Conservation (phyloP, 257 asterid genomes). For the Solanum habrochaites region DNA sequence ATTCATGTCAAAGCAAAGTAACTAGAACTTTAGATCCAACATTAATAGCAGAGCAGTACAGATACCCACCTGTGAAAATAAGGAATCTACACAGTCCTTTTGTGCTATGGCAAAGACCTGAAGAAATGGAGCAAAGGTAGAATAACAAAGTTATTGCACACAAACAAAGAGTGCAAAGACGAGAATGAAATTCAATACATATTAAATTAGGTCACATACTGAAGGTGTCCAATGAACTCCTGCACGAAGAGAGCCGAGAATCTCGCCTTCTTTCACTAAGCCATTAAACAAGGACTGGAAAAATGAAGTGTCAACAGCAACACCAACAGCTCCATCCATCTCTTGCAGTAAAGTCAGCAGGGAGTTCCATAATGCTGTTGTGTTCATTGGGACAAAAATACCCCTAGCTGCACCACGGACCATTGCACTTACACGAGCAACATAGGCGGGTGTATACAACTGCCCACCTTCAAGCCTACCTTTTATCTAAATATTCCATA, state of each 20-base stretch:
- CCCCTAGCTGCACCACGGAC: constrained; percentile 98
- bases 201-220: constrained; percentile 37
- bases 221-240: constrained; percentile 98
- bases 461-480: constrained; percentile 99
- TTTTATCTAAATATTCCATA: constrained; percentile 48
- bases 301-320: constrained; percentile 79
- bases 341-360: constrained; percentile 71
- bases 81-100: constrained; percentile 77
- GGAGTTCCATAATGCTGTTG: constrained; percentile 79
- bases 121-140: constrained; percentile 6
- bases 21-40: not conserved
- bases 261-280: constrained; percentile 71
- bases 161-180: not conserved
- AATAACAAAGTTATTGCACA: not conserved
- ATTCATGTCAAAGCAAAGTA: not conserved
- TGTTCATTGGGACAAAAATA: constrained; percentile 74
- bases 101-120: constrained; percentile 95
- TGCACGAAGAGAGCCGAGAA: constrained; percentile 91
- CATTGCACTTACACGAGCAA: constrained; percentile 87
- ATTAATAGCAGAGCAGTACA: not conserved
- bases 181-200: not conserved
- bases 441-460: constrained; percentile 94
- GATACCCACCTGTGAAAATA: constrained; percentile 75
- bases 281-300: constrained; percentile 92
- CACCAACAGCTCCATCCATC: constrained; percentile 79